phyloP scores from a whole-genome alignment of 1,284 basidiomycete species.

The Apiotrichum montevideense region DNA sequence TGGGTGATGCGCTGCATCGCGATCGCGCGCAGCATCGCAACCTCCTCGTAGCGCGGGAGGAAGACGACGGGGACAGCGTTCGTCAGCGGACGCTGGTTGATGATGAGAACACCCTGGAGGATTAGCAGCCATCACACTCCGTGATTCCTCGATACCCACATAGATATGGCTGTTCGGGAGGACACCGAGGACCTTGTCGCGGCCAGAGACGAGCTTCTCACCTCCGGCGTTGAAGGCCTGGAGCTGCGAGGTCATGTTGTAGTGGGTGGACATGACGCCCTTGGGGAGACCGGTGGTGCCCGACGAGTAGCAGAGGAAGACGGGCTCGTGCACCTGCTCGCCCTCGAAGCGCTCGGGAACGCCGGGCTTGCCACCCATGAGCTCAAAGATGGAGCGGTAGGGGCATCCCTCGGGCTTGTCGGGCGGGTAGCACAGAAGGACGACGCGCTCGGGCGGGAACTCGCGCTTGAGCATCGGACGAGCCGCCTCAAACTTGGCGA shows the following conservation, averaged over 20 bases:
- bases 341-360: constrained; percentile 12
- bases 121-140: no score
- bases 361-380: constrained; percentile 2
- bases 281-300: constrained; percentile 53
- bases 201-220: constrained; percentile 29
- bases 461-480: constrained; percentile 16
- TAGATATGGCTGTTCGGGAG: constrained; percentile 20
- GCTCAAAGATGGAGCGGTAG: constrained; percentile 8
- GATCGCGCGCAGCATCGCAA: constrained; percentile 64
- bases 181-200: constrained; percentile 37
- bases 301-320: constrained; percentile 58
- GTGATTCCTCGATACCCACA: no score
- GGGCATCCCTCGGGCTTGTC: constrained; percentile 15
- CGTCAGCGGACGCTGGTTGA: constrained; percentile 59
- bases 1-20: constrained; percentile 62
- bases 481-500: constrained; percentile 36
- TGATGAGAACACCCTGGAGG: constrained; percentile 12
- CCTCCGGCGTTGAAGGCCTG: constrained; percentile 10
- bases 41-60: constrained; percentile 58
- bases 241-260: constrained; percentile 53
- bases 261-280: constrained; percentile 56
- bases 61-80: constrained; percentile 60
- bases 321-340: constrained; percentile 4
- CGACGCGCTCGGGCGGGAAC: constrained; percentile 19
- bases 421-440: constrained; percentile 26